phyloP scores from a whole-genome alignment of 495 filamentous ascomycete genomes.

The Penicillium ochrochloron region DNA sequence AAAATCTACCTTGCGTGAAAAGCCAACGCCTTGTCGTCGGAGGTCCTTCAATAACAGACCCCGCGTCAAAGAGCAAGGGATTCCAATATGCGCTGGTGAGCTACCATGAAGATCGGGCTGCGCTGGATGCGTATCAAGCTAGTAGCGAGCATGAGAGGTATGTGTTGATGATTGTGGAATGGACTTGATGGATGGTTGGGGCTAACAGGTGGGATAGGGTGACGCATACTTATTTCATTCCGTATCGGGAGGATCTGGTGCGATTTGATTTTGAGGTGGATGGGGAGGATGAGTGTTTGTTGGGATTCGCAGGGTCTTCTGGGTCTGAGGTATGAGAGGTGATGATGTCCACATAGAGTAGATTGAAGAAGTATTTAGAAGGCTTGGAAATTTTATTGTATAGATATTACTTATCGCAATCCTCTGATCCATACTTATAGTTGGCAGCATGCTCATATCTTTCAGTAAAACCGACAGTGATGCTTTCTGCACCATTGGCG shows the following conservation, averaged over 20 bases:
- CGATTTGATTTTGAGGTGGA: constrained; percentile 57
- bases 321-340: background rate
- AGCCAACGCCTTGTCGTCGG: constrained; percentile 48
- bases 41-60: constrained; percentile 50
- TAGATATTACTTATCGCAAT: background rate
- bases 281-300: constrained; percentile 37
- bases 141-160: constrained; percentile 53
- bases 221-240: constrained; percentile 48
- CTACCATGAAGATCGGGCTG: constrained; percentile 47
- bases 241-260: constrained; percentile 52
- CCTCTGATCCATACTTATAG: background rate
- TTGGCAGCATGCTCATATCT: too few relatives aligned
- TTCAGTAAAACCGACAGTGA: too few relatives aligned
- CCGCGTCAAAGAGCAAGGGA: constrained; percentile 51
- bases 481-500: too few relatives aligned
- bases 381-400: background rate
- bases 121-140: constrained; percentile 51
- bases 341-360: background rate
- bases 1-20: constrained; percentile 44
- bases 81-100: constrained; percentile 52
- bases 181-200: background rate
- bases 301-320: constrained; percentile 20
- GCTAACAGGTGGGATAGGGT: constrained; percentile 32
- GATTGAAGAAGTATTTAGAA: background rate
- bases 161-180: background rate